A percentile compares a stretch with the other conserved stretches of the same genome.
Evolutionary conservation across 2,329 filamentous ascomycete species (phyloP).

Genomic region (Nemania abortiva): DNA sequence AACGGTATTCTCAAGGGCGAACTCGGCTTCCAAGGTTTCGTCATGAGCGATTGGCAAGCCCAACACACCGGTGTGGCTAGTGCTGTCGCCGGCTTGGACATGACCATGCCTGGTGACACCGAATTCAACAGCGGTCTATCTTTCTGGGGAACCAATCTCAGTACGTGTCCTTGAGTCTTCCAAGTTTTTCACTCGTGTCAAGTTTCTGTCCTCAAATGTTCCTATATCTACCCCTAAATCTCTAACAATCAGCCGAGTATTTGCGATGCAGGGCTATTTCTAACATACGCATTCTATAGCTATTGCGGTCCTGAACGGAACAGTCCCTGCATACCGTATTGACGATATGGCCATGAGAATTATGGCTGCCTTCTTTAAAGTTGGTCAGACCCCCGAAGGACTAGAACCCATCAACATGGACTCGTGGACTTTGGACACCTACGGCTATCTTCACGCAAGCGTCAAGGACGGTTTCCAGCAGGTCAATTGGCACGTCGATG

Average conservation of each 20-base stretch:
- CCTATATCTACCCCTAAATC: background rate
- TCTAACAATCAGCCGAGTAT: background rate
- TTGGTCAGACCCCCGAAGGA: conserved; percentile 63
- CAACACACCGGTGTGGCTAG: conserved; percentile 76
- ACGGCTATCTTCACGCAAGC: conserved; percentile 74
- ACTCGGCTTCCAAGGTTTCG: conserved; percentile 83
- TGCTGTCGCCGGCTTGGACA: conserved; percentile 81
- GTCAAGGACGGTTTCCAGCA: conserved; percentile 72
- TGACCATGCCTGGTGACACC: conserved; percentile 80
- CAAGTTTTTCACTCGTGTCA: too few relatives aligned
- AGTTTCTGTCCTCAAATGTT: too few relatives aligned
- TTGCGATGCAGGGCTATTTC: background rate
- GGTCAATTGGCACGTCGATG: conserved; percentile 86
- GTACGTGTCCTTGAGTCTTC: conserved; percentile 3
- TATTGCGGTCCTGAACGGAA: conserved; percentile 88
- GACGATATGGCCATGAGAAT: conserved; percentile 94
- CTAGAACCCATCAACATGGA: conserved; percentile 80
- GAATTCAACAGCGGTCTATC: conserved; percentile 71
- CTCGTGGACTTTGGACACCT: conserved; percentile 85
- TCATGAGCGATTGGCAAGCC: conserved; percentile 85
- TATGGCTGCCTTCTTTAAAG: conserved; percentile 77
- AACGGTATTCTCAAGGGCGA: conserved; percentile 84
- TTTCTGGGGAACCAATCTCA: conserved; percentile 90
- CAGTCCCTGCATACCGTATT: conserved; percentile 84
- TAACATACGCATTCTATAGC: conserved; percentile 52